Conservation (phyloP, 306 rosid genomes). For the Luffa acutangula region DNA sequence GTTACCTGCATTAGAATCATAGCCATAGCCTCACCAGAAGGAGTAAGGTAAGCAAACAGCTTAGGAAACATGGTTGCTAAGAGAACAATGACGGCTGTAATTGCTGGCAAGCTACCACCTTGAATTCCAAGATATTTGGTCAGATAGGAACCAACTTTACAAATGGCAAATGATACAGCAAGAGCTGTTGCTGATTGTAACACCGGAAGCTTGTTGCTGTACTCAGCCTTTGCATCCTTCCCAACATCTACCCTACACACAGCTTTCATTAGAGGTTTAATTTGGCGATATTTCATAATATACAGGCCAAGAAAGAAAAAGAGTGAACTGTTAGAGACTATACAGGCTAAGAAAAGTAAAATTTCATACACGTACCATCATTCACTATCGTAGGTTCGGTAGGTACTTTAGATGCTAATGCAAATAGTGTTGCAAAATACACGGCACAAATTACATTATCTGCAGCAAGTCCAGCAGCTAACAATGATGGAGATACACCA, state of each 20-base stretch:
- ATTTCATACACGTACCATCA: slow-evolving; percentile 19
- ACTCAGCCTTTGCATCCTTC: slow-evolving; percentile 11
- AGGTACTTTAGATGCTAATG: slow-evolving; percentile 56
- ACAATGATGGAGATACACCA: slow-evolving; percentile 41
- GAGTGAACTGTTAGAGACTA: neutral
- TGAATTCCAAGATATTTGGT: slow-evolving; percentile 29
- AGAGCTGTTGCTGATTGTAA: slow-evolving; percentile 27
- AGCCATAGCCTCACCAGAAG: slow-evolving; percentile 46
- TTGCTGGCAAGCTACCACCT: slow-evolving; percentile 38
- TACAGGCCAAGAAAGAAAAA: neutral
- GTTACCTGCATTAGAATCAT: slow-evolving; percentile 34
- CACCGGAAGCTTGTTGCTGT: slow-evolving; percentile 24
- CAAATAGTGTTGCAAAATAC: slow-evolving; percentile 58
- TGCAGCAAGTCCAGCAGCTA: slow-evolving; percentile 70
- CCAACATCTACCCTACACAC: slow-evolving; percentile 15
- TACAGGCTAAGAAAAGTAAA: neutral
- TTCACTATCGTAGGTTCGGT: slow-evolving; percentile 34
- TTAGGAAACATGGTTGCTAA: slow-evolving; percentile 34
- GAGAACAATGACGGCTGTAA: slow-evolving; percentile 31
- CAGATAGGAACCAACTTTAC: slow-evolving; percentile 31
- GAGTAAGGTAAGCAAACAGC: slow-evolving; percentile 29
- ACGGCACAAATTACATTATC: slow-evolving; percentile 77
- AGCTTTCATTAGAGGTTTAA: slow-evolving; percentile 8
- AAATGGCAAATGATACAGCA: slow-evolving; percentile 33
- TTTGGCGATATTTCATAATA: neutral